Conservation (phyloP, 2,329 filamentous ascomycete species). For the Colletotrichum chlorophyti region DNA sequence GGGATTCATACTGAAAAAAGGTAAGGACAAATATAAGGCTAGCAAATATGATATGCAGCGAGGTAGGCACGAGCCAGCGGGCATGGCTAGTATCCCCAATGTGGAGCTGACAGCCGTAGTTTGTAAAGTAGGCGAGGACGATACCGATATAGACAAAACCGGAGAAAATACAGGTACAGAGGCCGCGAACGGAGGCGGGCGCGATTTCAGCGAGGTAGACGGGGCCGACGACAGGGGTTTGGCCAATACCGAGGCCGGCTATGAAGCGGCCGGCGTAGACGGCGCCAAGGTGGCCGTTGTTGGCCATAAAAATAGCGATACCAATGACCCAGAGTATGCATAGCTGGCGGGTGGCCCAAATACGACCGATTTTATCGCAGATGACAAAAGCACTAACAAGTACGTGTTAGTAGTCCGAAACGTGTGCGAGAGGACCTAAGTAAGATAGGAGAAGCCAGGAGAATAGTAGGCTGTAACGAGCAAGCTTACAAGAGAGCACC, state of each 20-base stretch:
- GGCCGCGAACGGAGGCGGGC: constrained; percentile 71
- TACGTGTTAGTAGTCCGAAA: background rate
- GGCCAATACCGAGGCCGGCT: constrained; percentile 69
- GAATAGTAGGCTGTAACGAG: too few species aligned
- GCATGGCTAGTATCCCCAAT: constrained; percentile 51
- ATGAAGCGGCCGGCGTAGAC: constrained; percentile 73
- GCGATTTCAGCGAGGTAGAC: constrained; percentile 78
- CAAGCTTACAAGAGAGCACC: constrained; percentile 65
- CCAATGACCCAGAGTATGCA: constrained; percentile 64
- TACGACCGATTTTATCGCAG: constrained; percentile 67
- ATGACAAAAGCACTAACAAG: constrained; percentile 66
- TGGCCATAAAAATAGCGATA: constrained; percentile 64
- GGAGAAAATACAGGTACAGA: constrained; percentile 68
- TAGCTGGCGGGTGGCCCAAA: constrained; percentile 66
- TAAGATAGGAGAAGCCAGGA: too few species aligned
- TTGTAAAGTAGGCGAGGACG: constrained; percentile 80
- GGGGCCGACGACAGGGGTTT: constrained; percentile 72
- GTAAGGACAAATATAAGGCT: constrained; percentile 74
- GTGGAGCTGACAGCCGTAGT: constrained; percentile 64
- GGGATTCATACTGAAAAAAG: constrained; percentile 73
- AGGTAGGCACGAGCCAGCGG: constrained; percentile 73
- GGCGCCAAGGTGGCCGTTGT: constrained; percentile 58
- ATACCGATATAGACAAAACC: constrained; percentile 75
- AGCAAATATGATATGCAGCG: constrained; percentile 80
- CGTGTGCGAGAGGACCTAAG: background rate